Conservation (phyloP, 805 yeast species). For the Candida krabiensis region DNA sequence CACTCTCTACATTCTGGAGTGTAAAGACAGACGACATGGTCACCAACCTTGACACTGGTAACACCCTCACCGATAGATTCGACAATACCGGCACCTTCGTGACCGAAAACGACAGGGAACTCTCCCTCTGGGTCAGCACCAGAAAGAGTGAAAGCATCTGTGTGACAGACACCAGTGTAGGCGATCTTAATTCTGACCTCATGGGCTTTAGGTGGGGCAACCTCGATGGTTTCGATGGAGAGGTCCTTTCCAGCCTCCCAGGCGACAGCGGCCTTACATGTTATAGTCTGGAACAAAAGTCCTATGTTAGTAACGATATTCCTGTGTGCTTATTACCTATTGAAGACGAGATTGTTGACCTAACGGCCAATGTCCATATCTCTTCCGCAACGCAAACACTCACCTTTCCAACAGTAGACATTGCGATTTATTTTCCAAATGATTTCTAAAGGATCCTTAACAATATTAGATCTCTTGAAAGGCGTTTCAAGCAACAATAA, state of each 20-base stretch:
- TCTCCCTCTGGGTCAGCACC: constrained; percentile 97
- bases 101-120: constrained; percentile 92
- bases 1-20: constrained; percentile 97
- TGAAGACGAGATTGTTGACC: too few species aligned
- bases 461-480: too few species aligned
- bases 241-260: constrained; percentile 87
- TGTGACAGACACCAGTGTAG: constrained; percentile 96
- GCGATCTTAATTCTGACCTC: constrained; percentile 91
- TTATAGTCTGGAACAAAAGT: constrained; percentile 44
- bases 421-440: constrained; percentile 9
- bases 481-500: too few species aligned
- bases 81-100: constrained; percentile 97
- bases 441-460: not conserved
- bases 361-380: too few species aligned
- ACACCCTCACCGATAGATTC: constrained; percentile 96
- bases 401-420: constrained; percentile 34
- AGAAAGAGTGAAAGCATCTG: constrained; percentile 94
- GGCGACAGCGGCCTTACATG: constrained; percentile 95
- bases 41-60: constrained; percentile 86
- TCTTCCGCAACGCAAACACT: too few species aligned
- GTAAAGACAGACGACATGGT: constrained; percentile 89
- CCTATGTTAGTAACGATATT: constrained; percentile 2
- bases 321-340: too few species aligned
- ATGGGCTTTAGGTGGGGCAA: constrained; percentile 92
- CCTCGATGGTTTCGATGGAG: constrained; percentile 82